Base-by-base conservation (phyloP, 2,329 filamentous ascomycete genomes). In the Xylariaceae sp. region DNA sequence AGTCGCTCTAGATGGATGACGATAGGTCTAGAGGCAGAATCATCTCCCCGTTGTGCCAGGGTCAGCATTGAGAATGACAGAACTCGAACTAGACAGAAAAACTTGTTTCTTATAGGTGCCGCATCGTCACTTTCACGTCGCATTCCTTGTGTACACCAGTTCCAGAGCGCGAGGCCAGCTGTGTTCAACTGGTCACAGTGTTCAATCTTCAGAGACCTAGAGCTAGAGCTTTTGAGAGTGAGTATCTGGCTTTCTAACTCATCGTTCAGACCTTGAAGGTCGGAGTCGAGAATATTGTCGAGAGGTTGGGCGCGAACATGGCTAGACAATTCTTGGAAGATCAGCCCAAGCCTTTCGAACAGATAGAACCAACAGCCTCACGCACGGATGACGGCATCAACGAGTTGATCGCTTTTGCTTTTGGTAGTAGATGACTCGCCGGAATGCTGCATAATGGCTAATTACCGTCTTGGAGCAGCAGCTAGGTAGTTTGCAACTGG, bases 41-140 rank as follows among this genome's bases (percentile, higher is more conserved):
- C 61, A 49, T 59, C 54, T 15, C 48, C 61, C 41, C 70, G 64
- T 61, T 79, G 72, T 53, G 80, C 80, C 41, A 80, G 72, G 41
- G 86, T 82, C 13, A 95, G 73, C 52, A 92, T 69, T 13, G 85
- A 71, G 63, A 89, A 90, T 0, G 88, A 80, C 61, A 92, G 73
- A 1, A 79, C 67, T 40, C 79, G 74, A 12, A 70, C 69, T 13
- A 73, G 65, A 6, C 72, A 58, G 2, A 79, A 60, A 26, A 76
- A 61, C 51, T 45, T 71, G 40, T 47, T 63, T 60, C 54, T 61
- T 4, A 55, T 54, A 0, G 65, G 59, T 3, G 61, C 51, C 1
- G 53, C 12, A 44, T 58, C 48, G 19, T 61, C 41, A 22, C 63
- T 53, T 56, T 68, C 64, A 47, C 74, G 65, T 7, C 73, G 69